These are phyloP conservation scores for Termitomyces sp. DNA, from an alignment of 768 basidiomycete genomes.

Conservation along the genomic window DNA sequence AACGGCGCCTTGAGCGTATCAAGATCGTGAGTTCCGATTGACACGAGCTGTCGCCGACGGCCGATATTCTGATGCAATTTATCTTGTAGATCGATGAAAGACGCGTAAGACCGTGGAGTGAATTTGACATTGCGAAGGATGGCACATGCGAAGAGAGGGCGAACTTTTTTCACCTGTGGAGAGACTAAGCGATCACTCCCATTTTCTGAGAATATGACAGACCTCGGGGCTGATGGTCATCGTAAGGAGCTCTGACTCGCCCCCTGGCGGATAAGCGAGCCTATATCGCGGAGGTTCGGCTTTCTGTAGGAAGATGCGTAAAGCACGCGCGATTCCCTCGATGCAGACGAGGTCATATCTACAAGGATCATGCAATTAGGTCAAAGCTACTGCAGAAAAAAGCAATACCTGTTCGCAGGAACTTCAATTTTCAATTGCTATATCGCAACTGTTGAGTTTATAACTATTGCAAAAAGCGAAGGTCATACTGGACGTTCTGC, in stretches of 20 bases:
- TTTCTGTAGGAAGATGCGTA: conserved; percentile 78
- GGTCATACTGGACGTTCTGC: conserved; percentile 73
- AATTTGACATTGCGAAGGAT: conserved; percentile 89
- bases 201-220: conserved; percentile 15
- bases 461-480: not conserved
- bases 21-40: conserved; percentile 97
- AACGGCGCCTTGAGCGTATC: conserved; percentile 87
- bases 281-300: conserved; percentile 67
- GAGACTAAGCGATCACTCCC: not conserved
- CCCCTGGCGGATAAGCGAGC: conserved; percentile 66
- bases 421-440: conserved; percentile 99
- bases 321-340: conserved; percentile 88
- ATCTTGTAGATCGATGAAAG: conserved; percentile 99
- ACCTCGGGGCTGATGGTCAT: conserved; percentile 74
- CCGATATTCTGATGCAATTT: conserved; percentile 97
- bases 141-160: conserved; percentile 90
- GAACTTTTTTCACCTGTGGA: conserved; percentile 68
- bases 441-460: not conserved
- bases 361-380: conserved; percentile 9
- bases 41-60: conserved; percentile 82
- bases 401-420: conserved; percentile 84
- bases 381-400: not conserved
- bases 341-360: conserved; percentile 98
- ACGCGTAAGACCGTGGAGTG: conserved; percentile 84
- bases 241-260: conserved; percentile 61